Evolutionary conservation across 1,284 basidiomycete species (phyloP).

Genomic region (Lignosus rhinocerotis): DNA sequence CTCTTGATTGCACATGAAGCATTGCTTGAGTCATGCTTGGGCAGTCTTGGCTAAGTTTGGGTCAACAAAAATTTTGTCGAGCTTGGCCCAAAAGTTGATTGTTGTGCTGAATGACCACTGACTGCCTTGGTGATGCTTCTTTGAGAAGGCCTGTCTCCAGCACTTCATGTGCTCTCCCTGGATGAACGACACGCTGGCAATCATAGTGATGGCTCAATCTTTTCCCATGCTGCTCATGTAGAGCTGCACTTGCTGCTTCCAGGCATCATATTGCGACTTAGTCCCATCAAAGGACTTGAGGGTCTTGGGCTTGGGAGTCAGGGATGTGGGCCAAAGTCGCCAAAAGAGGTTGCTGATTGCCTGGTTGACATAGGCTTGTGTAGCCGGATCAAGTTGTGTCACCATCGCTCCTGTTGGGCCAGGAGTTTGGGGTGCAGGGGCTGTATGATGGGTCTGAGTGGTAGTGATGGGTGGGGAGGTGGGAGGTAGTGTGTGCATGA

Average conservation of each 20-base stretch:
- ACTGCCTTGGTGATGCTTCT: neutral
- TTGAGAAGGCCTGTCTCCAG: constrained; percentile 3
- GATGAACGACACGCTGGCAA: constrained; percentile 8
- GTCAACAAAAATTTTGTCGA: constrained; percentile 7
- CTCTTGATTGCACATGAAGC: neutral
- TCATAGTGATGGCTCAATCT: constrained; percentile 3
- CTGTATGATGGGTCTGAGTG: neutral
- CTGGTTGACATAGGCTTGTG: neutral
- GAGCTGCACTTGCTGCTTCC: constrained; percentile 6
- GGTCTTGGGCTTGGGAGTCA: neutral
- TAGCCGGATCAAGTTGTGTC: neutral
- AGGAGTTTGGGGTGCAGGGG: constrained; percentile 4
- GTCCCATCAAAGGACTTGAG: constrained; percentile 8
- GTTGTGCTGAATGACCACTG: neutral
- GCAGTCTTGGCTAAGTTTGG: neutral
- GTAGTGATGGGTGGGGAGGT: neutral
- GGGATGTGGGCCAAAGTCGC: neutral
- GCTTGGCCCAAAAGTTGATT: neutral
- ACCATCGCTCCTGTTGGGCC: neutral
- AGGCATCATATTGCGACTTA: constrained; percentile 3
- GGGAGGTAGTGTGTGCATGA: neutral
- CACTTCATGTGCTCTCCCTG: neutral
- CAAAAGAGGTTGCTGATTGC: neutral
- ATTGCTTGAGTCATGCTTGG: neutral
- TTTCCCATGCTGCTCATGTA: constrained; percentile 8